These are phyloP conservation scores for Aspergillus sp. DNA, from an alignment of 2,329 filamentous ascomycete species.

Conservation along the genomic window DNA sequence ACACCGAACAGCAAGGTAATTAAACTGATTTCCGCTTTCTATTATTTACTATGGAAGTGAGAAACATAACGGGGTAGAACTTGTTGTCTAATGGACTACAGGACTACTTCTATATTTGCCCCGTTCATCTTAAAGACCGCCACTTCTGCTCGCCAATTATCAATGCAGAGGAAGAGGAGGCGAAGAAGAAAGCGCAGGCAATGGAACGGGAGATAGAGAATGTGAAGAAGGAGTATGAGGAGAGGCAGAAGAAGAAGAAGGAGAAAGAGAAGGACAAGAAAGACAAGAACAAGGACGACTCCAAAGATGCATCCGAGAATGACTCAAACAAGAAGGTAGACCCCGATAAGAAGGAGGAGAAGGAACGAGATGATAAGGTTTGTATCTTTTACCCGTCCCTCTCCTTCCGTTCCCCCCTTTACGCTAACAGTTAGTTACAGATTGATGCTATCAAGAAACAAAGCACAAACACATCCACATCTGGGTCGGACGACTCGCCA, in stretches of 20 bases:
- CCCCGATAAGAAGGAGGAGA: conserved; percentile 40
- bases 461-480: conserved; percentile 35
- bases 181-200: conserved; percentile 44
- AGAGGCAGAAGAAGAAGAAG: conserved; percentile 71
- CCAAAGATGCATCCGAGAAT: conserved; percentile 43
- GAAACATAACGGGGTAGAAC: not conserved
- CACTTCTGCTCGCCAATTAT: conserved; percentile 69
- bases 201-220: conserved; percentile 48
- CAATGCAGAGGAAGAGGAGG: conserved; percentile 43
- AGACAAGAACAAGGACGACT: conserved; percentile 48
- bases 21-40: not conserved
- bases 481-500: conserved; percentile 63
- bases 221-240: conserved; percentile 63
- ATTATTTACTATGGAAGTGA: not conserved
- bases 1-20: conserved; percentile 82
- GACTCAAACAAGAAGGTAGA: conserved; percentile 40
- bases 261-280: conserved; percentile 53
- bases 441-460: conserved; percentile 45
- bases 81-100: conserved; percentile 28
- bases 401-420: conserved; percentile 2
- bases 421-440: conserved; percentile 14
- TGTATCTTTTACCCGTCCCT: not conserved
- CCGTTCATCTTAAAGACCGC: conserved; percentile 75
- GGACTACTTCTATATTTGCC: conserved; percentile 93
- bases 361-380: conserved; percentile 57